These are phyloP conservation scores for Chiua virens DNA, from an alignment of 768 basidiomycete species.

Conservation along the genomic window DNA sequence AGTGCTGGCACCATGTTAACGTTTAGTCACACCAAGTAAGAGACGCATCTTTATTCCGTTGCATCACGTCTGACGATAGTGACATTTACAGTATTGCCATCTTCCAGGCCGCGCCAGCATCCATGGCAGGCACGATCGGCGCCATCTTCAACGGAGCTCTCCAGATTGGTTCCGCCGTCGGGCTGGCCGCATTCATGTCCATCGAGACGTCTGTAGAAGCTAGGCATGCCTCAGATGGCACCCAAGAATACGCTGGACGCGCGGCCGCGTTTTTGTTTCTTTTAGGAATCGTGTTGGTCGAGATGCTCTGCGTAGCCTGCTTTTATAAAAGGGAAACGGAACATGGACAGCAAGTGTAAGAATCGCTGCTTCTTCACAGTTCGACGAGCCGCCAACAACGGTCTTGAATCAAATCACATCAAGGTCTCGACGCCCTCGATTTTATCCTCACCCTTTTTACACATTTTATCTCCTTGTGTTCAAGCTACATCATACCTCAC, in stretches of 20 bases:
- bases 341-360: not conserved
- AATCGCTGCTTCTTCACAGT: too few species aligned
- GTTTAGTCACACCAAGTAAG: constrained; percentile 51
- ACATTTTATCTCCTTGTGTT: too few species aligned
- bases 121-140: constrained; percentile 53
- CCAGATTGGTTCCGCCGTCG: constrained; percentile 53
- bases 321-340: constrained; percentile 35
- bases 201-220: constrained; percentile 47
- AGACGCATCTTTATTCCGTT: not conserved
- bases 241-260: constrained; percentile 38
- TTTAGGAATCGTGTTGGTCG: constrained; percentile 35
- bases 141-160: constrained; percentile 57
- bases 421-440: too few species aligned
- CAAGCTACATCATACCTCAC: too few species aligned
- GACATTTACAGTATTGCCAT: constrained; percentile 44
- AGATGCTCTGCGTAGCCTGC: constrained; percentile 30
- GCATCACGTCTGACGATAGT: not conserved
- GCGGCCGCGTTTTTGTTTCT: constrained; percentile 48
- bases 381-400: too few species aligned
- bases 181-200: constrained; percentile 47
- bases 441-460: too few species aligned
- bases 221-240: constrained; percentile 31
- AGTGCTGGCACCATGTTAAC: constrained; percentile 45
- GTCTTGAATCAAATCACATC: too few species aligned
- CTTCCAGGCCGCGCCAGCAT: constrained; percentile 46